Evolutionary conservation across 192 early-diverging fungal species (phyloP).

Genomic region (Entomortierella beljakovae): DNA sequence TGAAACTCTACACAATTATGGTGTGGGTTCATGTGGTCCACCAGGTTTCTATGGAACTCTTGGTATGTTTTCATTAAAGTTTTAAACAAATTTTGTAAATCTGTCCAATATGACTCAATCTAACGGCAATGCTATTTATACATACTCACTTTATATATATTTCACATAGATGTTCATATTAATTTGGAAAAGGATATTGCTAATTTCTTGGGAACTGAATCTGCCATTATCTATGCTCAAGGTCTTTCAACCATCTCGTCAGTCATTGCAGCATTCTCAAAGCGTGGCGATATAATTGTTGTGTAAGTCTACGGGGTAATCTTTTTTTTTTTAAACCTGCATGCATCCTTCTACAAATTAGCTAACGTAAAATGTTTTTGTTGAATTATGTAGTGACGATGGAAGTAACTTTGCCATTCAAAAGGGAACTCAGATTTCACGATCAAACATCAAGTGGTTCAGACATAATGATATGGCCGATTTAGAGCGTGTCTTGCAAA

Average conservation of each 20-base stretch:
- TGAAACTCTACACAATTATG: constrained; percentile 88
- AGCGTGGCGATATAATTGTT: constrained; percentile 95
- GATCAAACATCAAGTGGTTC: constrained; percentile 89
- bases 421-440: constrained; percentile 90
- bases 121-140: no score
- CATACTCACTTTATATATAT: background rate
- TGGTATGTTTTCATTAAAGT: constrained; percentile 14
- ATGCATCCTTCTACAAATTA: background rate
- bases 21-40: constrained; percentile 96
- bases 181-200: constrained; percentile 90
- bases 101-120: no score
- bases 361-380: background rate
- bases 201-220: constrained; percentile 84
- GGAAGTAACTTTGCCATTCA: constrained; percentile 89
- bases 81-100: background rate
- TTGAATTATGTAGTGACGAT: constrained; percentile 75
- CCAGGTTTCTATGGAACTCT: constrained; percentile 95
- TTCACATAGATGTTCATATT: constrained; percentile 89
- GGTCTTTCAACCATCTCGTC: constrained; percentile 92
- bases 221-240: constrained; percentile 95
- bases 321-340: background rate
- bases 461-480: constrained; percentile 99
- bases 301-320: constrained; percentile 63
- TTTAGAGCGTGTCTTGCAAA: constrained; percentile 85
- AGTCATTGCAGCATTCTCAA: constrained; percentile 95